Evolutionary conservation across 179 eudicot species (phyloP), one percentile per base, ranked within the genome.

Genomic region (Camellia oleifera): DNA sequence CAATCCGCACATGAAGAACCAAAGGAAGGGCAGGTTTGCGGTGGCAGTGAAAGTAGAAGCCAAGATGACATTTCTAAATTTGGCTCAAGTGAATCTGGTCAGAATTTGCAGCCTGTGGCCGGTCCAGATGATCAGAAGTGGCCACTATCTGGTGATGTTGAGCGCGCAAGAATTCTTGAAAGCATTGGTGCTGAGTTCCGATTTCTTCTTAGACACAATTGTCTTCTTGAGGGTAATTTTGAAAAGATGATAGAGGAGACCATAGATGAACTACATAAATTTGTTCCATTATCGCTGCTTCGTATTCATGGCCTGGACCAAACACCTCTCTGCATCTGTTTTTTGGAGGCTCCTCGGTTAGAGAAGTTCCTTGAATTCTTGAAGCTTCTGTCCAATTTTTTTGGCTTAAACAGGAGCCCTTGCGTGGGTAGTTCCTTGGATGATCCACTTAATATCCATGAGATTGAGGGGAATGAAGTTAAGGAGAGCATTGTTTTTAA

Each of bases 121-220:
- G 0, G 7, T 57, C 18, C 32, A 48, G 17, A 70, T 18, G 40
- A n/a, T 13, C 58, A 46, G 78, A 83, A 74, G 75, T 88, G 91
- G 88, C 91, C 93, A 48, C 68, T 85, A 63, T 87, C 83, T 1
- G 84, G 85, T 76, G 91, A 90, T 68, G 50, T 76, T 32, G 88
- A 87, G 82, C 84, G 93, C 12, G 80, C 62, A 15, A 83, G 77
- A 81, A 77, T 87, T 72, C 87, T 90, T 57, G 87, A 85, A 78
- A 87, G 77, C 77, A 83, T 90, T 68, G 79, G 82, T 73, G 81
- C 83, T 66, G 79, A 84, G 71, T 85, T 90, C 69, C 84, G 84
- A 45, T 15, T 79, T 64, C 86, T 90, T 23, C 20, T 85, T 54
- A 72, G 77, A 74, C 85, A 85, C 61, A 84, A 85, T 70, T 88